A percentile compares a stretch with the other conserved stretches of the same genome.
These are phyloP conservation scores for Globisporangium barbulae DNA, from an alignment of 352 stramenopile species.

Conservation along the genomic window DNA sequence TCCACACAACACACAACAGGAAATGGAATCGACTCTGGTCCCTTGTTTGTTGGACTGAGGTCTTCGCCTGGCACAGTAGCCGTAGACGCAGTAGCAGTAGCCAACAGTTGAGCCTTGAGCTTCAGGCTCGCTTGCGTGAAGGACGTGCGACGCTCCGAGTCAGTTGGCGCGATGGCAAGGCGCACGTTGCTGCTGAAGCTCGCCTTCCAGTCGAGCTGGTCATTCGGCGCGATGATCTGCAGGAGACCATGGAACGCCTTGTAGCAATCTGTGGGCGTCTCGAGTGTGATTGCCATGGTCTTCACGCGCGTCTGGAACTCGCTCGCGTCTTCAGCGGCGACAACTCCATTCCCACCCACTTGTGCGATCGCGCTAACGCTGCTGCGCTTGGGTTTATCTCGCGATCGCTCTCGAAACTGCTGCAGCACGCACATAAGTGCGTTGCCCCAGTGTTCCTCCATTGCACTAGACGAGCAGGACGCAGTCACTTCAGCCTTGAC, in stretches of 20 bases:
- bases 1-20: neutral
- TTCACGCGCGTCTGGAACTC: neutral
- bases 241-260: conserved; percentile 11
- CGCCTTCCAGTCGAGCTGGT: conserved; percentile 13
- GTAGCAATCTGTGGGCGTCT: conserved; percentile 11
- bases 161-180: neutral
- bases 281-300: neutral
- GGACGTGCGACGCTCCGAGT: neutral
- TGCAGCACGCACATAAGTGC: neutral
- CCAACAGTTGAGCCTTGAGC: neutral
- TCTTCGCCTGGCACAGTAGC: neutral
- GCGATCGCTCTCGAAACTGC: neutral
- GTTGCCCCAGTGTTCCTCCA: conserved; percentile 10
- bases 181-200: conserved; percentile 8
- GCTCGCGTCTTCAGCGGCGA: neutral
- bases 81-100: neutral
- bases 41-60: neutral
- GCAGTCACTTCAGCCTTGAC: conserved; percentile 3
- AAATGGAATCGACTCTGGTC: neutral
- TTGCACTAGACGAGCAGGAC: neutral
- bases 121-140: neutral
- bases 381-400: neutral
- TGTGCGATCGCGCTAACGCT: neutral
- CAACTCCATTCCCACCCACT: neutral
- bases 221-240: conserved; percentile 14